Evolutionary conservation across 148 eudicot species (phyloP).

Genomic region (Polygonum maritimum): DNA sequence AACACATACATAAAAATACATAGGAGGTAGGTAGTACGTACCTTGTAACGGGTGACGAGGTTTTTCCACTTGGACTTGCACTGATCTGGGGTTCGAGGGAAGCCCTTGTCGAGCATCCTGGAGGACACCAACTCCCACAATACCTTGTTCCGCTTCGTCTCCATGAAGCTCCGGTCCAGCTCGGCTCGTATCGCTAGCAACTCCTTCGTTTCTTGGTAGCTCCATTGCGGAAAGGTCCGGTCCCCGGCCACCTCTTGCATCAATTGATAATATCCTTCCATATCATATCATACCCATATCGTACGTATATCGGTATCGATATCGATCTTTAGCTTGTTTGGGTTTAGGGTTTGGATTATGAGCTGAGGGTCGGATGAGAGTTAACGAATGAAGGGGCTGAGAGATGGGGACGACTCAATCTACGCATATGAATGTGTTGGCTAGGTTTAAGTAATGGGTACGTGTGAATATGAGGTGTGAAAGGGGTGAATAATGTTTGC

Average conservation of each 20-base stretch:
- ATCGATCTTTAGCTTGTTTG: too few species aligned
- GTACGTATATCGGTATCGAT: too few species aligned
- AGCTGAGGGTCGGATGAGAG: too few species aligned
- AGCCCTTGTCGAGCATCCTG: conserved; percentile 68
- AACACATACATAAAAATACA: too few species aligned
- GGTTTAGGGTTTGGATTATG: too few species aligned
- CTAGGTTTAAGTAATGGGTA: background rate
- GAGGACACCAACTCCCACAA: conserved; percentile 69
- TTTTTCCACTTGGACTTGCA: conserved; percentile 97
- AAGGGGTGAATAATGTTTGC: background rate
- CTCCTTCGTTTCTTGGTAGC: conserved; percentile 74
- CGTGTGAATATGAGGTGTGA: conserved; percentile 3
- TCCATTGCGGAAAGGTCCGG: conserved; percentile 84
- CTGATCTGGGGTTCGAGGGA: conserved; percentile 78
- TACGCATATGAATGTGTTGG: too few species aligned
- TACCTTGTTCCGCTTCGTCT: conserved; percentile 75
- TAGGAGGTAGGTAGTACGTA: conserved; percentile 2
- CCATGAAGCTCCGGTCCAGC: conserved; percentile 72
- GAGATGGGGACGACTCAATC: background rate
- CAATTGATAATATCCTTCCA: conserved; percentile 8
- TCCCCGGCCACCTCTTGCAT: conserved; percentile 26
- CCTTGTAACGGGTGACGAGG: conserved; percentile 86
- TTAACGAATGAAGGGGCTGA: background rate
- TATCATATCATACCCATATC: too few species aligned
- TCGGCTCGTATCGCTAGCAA: conserved; percentile 62